Evolutionary conservation across 345 rosid genomes (phyloP).

Genomic region (Sonneratia caseolaris): DNA sequence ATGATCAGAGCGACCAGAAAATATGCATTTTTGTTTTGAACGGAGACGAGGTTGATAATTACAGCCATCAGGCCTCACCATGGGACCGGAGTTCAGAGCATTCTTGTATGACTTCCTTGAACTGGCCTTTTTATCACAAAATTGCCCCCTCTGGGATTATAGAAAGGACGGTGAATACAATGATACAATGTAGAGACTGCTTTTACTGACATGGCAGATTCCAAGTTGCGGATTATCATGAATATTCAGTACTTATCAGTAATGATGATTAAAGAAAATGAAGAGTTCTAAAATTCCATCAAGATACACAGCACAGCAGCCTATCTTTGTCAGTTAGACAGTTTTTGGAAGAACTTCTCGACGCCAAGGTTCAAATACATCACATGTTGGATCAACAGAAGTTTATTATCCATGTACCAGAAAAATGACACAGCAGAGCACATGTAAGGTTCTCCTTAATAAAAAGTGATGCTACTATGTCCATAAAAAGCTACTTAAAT

Average conservation of each 20-base stretch:
- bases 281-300: too few species aligned
- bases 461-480: not conserved
- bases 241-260: too few species aligned
- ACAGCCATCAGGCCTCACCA: slow-evolving; percentile 31
- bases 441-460: not conserved
- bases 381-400: not conserved
- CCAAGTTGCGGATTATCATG: too few species aligned
- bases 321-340: too few species aligned
- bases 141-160: slow-evolving; percentile 37
- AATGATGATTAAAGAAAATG: too few species aligned
- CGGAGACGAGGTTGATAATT: slow-evolving; percentile 30
- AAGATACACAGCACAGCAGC: too few species aligned
- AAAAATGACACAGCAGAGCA: not conserved
- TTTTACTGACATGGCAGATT: not conserved
- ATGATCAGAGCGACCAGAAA: slow-evolving; percentile 27
- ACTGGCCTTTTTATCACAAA: slow-evolving; percentile 27
- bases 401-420: too few species aligned
- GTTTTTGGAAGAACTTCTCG: not conserved
- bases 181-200: not conserved
- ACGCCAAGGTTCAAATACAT: not conserved
- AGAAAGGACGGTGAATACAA: slow-evolving; percentile 12
- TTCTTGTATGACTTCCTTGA: slow-evolving; percentile 33
- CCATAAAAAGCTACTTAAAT: not conserved
- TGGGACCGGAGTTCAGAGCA: slow-evolving; percentile 21
- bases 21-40: slow-evolving; percentile 29